These are phyloP conservation scores for Aureobasidium melanogenum DNA, from an alignment of 2,329 filamentous ascomycete genomes.

Conservation along the genomic window DNA sequence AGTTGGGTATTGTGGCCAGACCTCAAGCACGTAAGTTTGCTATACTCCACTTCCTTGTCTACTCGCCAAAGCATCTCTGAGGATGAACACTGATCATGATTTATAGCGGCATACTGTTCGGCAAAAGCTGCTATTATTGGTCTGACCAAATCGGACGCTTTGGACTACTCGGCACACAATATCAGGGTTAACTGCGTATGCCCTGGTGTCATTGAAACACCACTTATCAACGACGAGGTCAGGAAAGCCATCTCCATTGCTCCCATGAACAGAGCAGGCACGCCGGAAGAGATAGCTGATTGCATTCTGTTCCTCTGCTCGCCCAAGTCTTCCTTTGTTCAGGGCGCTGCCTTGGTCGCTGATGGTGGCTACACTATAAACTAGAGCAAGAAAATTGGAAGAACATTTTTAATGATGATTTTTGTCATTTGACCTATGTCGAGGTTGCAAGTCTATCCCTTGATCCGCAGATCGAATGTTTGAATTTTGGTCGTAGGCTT, in stretches of 20 bases:
- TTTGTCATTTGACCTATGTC: neutral
- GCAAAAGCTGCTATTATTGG: constrained; percentile 39
- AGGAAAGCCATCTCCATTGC: constrained; percentile 23
- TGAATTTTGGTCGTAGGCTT: neutral
- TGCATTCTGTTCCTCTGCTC: constrained; percentile 38
- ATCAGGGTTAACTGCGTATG: constrained; percentile 41
- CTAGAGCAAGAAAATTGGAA: constrained; percentile 14
- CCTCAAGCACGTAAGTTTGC: constrained; percentile 31
- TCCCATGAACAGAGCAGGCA: constrained; percentile 28
- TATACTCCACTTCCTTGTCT: neutral
- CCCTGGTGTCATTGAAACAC: constrained; percentile 39
- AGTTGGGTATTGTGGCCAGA: constrained; percentile 35
- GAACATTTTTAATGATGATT: neutral
- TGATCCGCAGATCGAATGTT: neutral
- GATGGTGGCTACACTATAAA: constrained; percentile 40
- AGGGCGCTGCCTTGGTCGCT: constrained; percentile 35
- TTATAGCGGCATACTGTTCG: constrained; percentile 36
- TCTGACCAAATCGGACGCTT: constrained; percentile 40
- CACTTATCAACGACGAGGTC: constrained; percentile 31
- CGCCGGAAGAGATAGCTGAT: constrained; percentile 40
- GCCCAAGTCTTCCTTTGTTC: constrained; percentile 38
- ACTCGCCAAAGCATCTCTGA: neutral
- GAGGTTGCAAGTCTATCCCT: neutral
- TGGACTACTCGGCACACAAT: constrained; percentile 38
- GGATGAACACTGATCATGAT: neutral